phyloP scores from a whole-genome alignment of 148 eudicot species.

The Dysphania ambrosioides region DNA sequence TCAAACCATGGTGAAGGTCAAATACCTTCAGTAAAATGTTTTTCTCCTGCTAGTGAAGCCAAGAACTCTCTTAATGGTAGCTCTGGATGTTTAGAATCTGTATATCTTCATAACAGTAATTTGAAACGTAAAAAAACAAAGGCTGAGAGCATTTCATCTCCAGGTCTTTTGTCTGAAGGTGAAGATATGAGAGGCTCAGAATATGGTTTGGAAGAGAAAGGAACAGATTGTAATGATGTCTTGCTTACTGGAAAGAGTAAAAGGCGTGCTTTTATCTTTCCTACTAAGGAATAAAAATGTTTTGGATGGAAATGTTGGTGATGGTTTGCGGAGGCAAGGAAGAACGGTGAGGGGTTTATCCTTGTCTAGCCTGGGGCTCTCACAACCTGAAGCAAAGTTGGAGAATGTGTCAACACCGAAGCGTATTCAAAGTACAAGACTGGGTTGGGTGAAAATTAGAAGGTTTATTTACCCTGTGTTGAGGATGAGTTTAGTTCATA shows the following conservation, averaged over 20 bases:
- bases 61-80: slow-evolving; percentile 28
- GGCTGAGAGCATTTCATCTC: slow-evolving; percentile 35
- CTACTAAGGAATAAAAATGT: slow-evolving; percentile 40
- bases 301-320: slow-evolving; percentile 30
- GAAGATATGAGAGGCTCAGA: slow-evolving; percentile 33
- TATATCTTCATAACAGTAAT: slow-evolving; percentile 24
- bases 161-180: slow-evolving; percentile 36
- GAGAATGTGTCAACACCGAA: slow-evolving; percentile 35
- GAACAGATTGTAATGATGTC: slow-evolving; percentile 21
- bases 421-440: slow-evolving; percentile 38
- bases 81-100: slow-evolving; percentile 26
- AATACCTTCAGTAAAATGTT: slow-evolving; percentile 27
- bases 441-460: slow-evolving; percentile 41
- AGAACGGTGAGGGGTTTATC: slow-evolving; percentile 40
- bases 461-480: slow-evolving; percentile 28
- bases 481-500: background rate
- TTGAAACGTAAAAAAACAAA: slow-evolving; percentile 33
- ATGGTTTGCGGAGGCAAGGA: slow-evolving; percentile 38
- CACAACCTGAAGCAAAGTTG: slow-evolving; percentile 27
- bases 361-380: slow-evolving; percentile 21
- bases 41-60: slow-evolving; percentile 28
- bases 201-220: slow-evolving; percentile 38
- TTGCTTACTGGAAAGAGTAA: slow-evolving; percentile 32
- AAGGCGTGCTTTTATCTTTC: slow-evolving; percentile 33
- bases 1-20: slow-evolving; percentile 38